phyloP scores from a whole-genome alignment of 129 eudicot species.

The Chrysanthemum makinoi region DNA sequence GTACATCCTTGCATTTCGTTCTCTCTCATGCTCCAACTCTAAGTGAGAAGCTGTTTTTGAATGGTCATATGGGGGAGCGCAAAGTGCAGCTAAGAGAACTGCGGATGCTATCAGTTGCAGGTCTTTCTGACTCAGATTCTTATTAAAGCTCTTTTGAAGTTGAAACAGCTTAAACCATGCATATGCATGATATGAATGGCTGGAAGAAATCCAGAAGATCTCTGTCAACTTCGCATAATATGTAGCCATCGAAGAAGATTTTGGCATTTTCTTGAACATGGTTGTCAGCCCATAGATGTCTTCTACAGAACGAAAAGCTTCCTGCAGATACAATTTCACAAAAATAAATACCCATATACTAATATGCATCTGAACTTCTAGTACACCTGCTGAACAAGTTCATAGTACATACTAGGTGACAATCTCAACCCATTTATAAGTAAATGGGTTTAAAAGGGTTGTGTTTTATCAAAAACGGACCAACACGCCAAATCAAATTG shows the following conservation, averaged over 20 bases:
- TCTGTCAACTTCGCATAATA: conserved; percentile 74
- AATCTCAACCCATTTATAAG: too few species aligned
- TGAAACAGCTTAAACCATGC: conserved; percentile 75
- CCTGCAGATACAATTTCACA: conserved; percentile 38
- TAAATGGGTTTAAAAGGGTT: too few species aligned
- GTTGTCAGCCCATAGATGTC: conserved; percentile 68
- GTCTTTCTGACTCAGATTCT: conserved; percentile 72
- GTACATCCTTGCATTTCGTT: conserved; percentile 24
- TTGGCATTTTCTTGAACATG: conserved; percentile 73
- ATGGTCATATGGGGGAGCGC: conserved; percentile 58
- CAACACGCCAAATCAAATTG: too few species aligned
- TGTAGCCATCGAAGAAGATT: conserved; percentile 63
- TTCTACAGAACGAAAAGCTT: conserved; percentile 80
- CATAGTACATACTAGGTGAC: too few species aligned
- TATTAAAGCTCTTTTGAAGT: conserved; percentile 72
- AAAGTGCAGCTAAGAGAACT: conserved; percentile 70
- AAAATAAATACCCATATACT: background rate
- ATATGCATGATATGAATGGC: conserved; percentile 73
- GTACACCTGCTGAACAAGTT: too few species aligned
- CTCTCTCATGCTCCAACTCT: conserved; percentile 65
- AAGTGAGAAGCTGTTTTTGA: conserved; percentile 46
- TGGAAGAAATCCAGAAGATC: conserved; percentile 69
- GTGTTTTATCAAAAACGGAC: too few species aligned
- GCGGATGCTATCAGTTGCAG: conserved; percentile 79
- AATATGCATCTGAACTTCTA: too few species aligned